Evolutionary conservation across 2,329 filamentous ascomycete species (phyloP).

Genomic region (Aureobasidium mangrovei): DNA sequence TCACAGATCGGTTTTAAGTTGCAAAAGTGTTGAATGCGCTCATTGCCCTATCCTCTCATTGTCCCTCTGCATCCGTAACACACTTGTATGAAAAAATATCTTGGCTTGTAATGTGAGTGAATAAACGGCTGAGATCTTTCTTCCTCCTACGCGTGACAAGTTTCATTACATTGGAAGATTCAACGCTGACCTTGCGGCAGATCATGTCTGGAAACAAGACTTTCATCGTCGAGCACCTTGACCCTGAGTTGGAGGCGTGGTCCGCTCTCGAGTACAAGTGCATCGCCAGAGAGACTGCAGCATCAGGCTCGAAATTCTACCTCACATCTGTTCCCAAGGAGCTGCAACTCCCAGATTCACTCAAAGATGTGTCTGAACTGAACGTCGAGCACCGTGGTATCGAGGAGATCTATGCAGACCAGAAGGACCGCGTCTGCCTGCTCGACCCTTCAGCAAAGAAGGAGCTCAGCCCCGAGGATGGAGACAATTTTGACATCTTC

Average conservation of each 20-base stretch:
- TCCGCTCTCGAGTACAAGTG: conserved; percentile 85
- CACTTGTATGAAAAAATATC: background rate
- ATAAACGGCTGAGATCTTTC: background rate
- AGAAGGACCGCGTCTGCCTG: conserved; percentile 73
- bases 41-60: too few species aligned
- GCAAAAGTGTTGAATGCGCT: too few species aligned
- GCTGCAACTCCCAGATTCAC: conserved; percentile 51
- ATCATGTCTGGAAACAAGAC: conserved; percentile 40
- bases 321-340: conserved; percentile 69
- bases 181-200: background rate
- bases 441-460: conserved; percentile 76
- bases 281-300: conserved; percentile 73
- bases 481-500: conserved; percentile 76
- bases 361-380: conserved; percentile 54
- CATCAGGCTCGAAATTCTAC: conserved; percentile 59
- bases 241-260: conserved; percentile 89
- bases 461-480: conserved; percentile 78
- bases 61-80: too few species aligned
- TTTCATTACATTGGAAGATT: background rate
- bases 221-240: conserved; percentile 94
- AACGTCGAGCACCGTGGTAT: conserved; percentile 64
- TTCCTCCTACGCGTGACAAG: background rate
- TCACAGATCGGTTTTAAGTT: too few species aligned
- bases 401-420: conserved; percentile 66
- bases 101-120: background rate